A percentile compares a stretch with the other conserved stretches of the same genome.
Evolutionary conservation across 495 filamentous ascomycete genomes (phyloP).

Genomic region (Apiosordaria backusii): DNA sequence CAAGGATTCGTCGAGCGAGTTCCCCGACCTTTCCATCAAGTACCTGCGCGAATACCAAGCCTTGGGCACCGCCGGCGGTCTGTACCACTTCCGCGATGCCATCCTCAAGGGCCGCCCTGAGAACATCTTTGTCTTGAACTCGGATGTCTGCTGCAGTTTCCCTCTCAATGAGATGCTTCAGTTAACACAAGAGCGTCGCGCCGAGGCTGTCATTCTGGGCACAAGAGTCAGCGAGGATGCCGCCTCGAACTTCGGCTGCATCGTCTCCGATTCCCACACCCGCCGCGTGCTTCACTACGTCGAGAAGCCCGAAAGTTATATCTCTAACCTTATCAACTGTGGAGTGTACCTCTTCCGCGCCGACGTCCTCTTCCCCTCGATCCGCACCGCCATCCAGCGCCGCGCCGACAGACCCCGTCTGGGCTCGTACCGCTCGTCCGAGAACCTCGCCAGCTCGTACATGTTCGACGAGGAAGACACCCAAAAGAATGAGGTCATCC

Average conservation of each 20-base stretch:
- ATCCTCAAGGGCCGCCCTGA: slow-evolving; percentile 96
- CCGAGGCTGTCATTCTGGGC: slow-evolving; percentile 95
- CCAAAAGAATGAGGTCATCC: slow-evolving; percentile 80
- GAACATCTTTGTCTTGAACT: slow-evolving; percentile 94
- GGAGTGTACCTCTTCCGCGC: slow-evolving; percentile 97
- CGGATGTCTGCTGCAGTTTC: slow-evolving; percentile 99
- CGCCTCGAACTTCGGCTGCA: slow-evolving; percentile 95
- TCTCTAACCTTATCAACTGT: slow-evolving; percentile 99
- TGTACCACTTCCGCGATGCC: slow-evolving; percentile 99
- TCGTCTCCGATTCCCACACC: slow-evolving; percentile 91
- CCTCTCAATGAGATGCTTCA: slow-evolving; percentile 91
- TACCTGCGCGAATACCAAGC: slow-evolving; percentile 99
- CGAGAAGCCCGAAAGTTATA: slow-evolving; percentile 98
- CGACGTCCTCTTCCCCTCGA: slow-evolving; percentile 93
- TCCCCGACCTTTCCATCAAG: slow-evolving; percentile 84
- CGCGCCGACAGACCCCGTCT: slow-evolving; percentile 90
- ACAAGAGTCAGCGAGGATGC: slow-evolving; percentile 90
- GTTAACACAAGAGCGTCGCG: slow-evolving; percentile 91
- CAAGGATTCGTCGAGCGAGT: slow-evolving; percentile 78
- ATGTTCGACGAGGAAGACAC: slow-evolving; percentile 69
- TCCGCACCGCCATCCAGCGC: slow-evolving; percentile 92
- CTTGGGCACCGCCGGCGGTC: slow-evolving; percentile 88
- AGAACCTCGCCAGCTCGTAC: slow-evolving; percentile 82
- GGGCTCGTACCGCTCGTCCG: slow-evolving; percentile 89
- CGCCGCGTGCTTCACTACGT: slow-evolving; percentile 98